Percentiles rank a stretch among this genome's conserved stretches.
Evolutionary conservation across 257 asterid species (phyloP).

Genomic region (Linaria vulgaris): DNA sequence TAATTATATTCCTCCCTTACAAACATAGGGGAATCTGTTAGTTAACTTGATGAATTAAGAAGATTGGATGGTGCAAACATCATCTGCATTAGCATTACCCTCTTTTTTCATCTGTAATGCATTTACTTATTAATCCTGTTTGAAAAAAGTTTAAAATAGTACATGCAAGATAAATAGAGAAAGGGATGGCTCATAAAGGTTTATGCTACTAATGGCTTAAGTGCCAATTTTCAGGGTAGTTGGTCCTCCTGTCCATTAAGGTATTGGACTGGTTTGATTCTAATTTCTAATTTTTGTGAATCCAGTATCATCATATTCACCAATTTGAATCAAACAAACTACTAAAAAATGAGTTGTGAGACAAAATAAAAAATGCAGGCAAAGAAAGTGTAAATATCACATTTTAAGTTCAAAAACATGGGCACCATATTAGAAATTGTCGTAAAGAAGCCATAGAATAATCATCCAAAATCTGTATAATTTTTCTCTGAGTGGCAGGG

Average conservation of each 20-base stretch:
- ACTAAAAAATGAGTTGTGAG: neutral
- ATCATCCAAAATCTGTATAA: too few relatives aligned
- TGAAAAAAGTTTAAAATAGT: neutral
- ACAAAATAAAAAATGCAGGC: neutral
- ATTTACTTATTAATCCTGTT: too few relatives aligned
- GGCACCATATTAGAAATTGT: too few relatives aligned
- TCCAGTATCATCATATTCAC: neutral
- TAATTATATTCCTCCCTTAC: too few relatives aligned
- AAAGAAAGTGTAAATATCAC: neutral
- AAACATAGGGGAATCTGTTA: neutral
- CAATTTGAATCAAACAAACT: neutral
- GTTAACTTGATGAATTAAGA: neutral
- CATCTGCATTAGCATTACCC: too few relatives aligned
- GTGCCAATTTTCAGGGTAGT: conserved; percentile 5
- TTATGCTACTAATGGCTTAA: conserved; percentile 8
- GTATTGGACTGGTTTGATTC: neutral
- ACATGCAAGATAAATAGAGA: conserved; percentile 41
- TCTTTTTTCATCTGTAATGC: too few relatives aligned
- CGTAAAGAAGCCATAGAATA: too few relatives aligned
- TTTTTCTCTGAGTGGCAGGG: too few relatives aligned
- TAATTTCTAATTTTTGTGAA: neutral
- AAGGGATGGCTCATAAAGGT: conserved; percentile 34
- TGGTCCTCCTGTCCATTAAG: neutral
- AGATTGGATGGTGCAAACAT: neutral
- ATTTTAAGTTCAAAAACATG: neutral